Percentiles rank a stretch among this genome's conserved stretches.
phyloP scores from a whole-genome alignment of 2,329 filamentous ascomycete species.

The Fusarium longipes region DNA sequence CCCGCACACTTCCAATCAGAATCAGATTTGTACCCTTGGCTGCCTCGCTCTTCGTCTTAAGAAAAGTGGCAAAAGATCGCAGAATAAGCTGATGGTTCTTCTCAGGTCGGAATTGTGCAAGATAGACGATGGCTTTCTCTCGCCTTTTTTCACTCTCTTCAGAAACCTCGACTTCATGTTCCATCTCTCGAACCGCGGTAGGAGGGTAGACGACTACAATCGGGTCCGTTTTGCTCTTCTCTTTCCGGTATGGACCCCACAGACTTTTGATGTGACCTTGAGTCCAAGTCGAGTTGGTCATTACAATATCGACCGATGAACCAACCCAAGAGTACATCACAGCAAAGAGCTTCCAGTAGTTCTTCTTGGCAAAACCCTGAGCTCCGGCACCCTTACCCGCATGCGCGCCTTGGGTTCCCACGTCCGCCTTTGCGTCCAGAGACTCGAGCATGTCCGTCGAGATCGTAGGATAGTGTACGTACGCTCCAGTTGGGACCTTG shows the following conservation, averaged over 20 bases:
- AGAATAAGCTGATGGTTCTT: slow-evolving; percentile 94
- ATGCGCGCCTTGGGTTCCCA: slow-evolving; percentile 78
- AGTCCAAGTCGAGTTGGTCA: slow-evolving; percentile 98
- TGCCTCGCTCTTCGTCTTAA: slow-evolving; percentile 65
- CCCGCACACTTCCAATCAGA: slow-evolving; percentile 91
- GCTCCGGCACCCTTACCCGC: slow-evolving; percentile 81
- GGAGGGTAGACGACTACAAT: slow-evolving; percentile 90
- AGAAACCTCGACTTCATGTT: slow-evolving; percentile 77
- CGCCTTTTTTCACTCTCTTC: slow-evolving; percentile 75
- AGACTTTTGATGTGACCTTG: slow-evolving; percentile 82
- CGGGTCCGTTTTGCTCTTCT: slow-evolving; percentile 60
- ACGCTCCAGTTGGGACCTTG: slow-evolving; percentile 84
- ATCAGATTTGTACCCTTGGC: slow-evolving; percentile 74
- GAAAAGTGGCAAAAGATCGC: slow-evolving; percentile 82
- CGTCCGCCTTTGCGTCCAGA: slow-evolving; percentile 70
- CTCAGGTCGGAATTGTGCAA: slow-evolving; percentile 96
- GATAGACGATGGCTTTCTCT: slow-evolving; percentile 83
- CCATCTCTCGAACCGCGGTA: slow-evolving; percentile 87
- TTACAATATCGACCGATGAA: slow-evolving; percentile 87
- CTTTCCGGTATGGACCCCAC: slow-evolving; percentile 73
- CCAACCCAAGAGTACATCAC: slow-evolving; percentile 84
- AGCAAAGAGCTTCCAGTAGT: slow-evolving; percentile 91
- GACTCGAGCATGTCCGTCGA: slow-evolving; percentile 96
- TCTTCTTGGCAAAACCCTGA: slow-evolving; percentile 76
- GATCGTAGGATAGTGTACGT: slow-evolving; percentile 98